These are phyloP conservation scores for Urtica urens DNA, from an alignment of 306 rosid species.

Conservation along the genomic window DNA sequence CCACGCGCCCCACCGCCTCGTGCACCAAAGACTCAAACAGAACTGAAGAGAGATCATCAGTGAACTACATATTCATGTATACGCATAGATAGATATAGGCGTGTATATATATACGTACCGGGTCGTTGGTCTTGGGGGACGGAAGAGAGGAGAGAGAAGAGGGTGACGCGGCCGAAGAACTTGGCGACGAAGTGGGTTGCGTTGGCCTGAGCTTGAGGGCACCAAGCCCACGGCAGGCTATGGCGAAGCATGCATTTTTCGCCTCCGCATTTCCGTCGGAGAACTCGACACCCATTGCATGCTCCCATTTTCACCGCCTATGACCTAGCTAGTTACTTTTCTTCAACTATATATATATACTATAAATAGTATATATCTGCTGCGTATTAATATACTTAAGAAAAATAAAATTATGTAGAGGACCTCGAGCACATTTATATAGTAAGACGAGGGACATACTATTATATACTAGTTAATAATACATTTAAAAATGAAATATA, in stretches of 20 bases:
- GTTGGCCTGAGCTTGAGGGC: slow-evolving; percentile 41
- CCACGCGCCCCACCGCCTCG: slow-evolving; percentile 75
- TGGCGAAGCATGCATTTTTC: slow-evolving; percentile 48
- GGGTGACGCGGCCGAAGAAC: slow-evolving; percentile 68
- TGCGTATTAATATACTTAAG: too few species aligned
- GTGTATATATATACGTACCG: slow-evolving; percentile 15
- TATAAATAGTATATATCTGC: too few species aligned
- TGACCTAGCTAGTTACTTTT: too few species aligned
- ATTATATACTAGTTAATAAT: too few species aligned
- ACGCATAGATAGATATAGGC: too few species aligned
- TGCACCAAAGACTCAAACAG: slow-evolving; percentile 72
- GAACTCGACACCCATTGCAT: slow-evolving; percentile 72
- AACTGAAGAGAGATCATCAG: slow-evolving; percentile 18
- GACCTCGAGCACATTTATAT: too few species aligned
- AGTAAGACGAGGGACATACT: too few species aligned
- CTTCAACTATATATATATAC: too few species aligned
- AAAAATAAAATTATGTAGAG: too few species aligned
- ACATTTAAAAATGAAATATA: too few species aligned
- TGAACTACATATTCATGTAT: too few species aligned
- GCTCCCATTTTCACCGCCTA: too few species aligned
- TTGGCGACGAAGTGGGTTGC: slow-evolving; percentile 68
- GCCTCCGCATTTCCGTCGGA: slow-evolving; percentile 63
- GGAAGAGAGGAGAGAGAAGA: slow-evolving; percentile 53
- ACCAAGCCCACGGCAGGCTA: slow-evolving; percentile 38
- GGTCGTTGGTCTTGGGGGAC: slow-evolving; percentile 43